These are phyloP conservation scores for Amaranthus cruentus DNA, from an alignment of 148 eudicot species.

Conservation along the genomic window DNA sequence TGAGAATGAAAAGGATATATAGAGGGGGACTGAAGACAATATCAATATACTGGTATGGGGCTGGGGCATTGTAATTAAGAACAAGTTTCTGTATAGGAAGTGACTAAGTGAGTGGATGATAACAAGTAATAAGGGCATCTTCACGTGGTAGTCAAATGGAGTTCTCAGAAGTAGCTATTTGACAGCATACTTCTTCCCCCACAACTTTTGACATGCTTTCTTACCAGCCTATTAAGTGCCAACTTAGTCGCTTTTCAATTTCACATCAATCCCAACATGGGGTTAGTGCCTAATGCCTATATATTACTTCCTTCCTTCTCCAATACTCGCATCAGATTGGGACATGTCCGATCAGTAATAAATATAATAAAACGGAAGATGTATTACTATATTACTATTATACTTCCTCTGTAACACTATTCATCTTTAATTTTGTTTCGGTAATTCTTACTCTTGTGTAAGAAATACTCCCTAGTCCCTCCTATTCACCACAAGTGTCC, in stretches of 20 bases:
- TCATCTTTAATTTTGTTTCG: no score
- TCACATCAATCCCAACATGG: not conserved
- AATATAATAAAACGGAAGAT: not conserved
- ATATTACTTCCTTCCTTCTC: not conserved
- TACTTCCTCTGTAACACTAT: no score
- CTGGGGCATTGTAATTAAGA: not conserved
- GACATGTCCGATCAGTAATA: not conserved
- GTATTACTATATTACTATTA: no score
- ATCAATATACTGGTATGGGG: not conserved
- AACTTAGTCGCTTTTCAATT: not conserved
- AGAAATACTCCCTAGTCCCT: no score
- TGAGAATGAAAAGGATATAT: constrained; percentile 15
- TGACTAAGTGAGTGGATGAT: constrained; percentile 24
- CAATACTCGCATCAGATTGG: no score
- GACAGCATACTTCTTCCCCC: constrained; percentile 15
- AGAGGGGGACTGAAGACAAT: not conserved
- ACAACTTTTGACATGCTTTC: constrained; percentile 24
- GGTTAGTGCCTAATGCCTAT: not conserved
- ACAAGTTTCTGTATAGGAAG: constrained; percentile 7
- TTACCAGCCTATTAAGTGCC: not conserved
- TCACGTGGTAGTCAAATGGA: constrained; percentile 33
- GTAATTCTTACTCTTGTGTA: no score
- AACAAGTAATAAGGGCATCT: constrained; percentile 15
- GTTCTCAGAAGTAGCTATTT: constrained; percentile 4
- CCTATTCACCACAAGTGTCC: no score